Evolutionary conservation across 805 yeast genomes (phyloP), one percentile per base, ranked within the genome.

Genomic region (Metschnikowia continentalis): DNA sequence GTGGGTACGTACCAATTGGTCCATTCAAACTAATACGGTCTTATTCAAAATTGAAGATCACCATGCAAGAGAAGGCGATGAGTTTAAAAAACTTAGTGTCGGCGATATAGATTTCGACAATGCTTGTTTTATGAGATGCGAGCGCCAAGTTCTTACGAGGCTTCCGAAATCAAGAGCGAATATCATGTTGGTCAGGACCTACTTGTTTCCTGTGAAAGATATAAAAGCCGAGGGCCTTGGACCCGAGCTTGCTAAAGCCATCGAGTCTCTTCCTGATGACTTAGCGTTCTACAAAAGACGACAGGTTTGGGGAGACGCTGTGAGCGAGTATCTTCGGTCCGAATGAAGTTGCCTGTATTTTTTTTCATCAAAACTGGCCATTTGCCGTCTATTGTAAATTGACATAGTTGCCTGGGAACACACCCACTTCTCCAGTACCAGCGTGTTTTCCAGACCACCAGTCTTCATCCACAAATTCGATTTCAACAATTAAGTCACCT

Each of bases 351-450:
- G 10, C 19, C 26, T 39, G 26, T 37, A 39, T 32, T 26, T 19
- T 13, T 5, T 32, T 14, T 32, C n/a, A 26, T 8, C 26, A 32
- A 32, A 8, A n/a, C 32, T 32, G 17, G 26, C 15, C 14, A n/a
- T 8, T 5, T 10, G n/a, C 17, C 17, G 32, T 42, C 51, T 44
- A 57, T 22, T 55, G 59, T 52, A 64, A 62, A 22, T 54, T 62
- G 46, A 94, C 98, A 65, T 88, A 90, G 70, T 89, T 90, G 39
- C 96, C 83, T 48, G 99, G 99, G 83, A 92, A 91, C 50, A 92
- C 75, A 51, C 94, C 94, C 58, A 80, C 78, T 58, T 82, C 86
- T 42, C 96, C 97, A 32, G 82, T 71, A 51, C 69, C 77, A 22
- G 65, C 51, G 59, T 84, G 77, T 54, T 81, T 83, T 47, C 99